A percentile compares a stretch with the other conserved stretches of the same genome.
These are phyloP conservation scores for Colletotrichum tabaci DNA, from an alignment of 2,329 filamentous ascomycete species.

Conservation along the genomic window DNA sequence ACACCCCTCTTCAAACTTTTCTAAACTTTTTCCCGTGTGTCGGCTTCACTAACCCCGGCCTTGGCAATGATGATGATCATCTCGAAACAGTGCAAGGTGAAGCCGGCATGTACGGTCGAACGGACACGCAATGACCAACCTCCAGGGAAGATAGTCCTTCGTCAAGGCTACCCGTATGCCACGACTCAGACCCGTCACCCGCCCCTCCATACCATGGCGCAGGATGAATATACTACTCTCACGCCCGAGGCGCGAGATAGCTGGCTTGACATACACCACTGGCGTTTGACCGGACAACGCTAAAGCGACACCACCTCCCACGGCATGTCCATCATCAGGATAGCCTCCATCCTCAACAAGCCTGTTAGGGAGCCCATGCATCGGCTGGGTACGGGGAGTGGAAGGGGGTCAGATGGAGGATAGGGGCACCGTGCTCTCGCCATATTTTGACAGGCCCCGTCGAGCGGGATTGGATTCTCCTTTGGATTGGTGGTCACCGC, in stretches of 20 bases:
- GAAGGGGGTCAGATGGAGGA: background rate
- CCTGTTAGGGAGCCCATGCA: background rate
- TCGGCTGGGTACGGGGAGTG: constrained; percentile 34
- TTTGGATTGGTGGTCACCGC: constrained; percentile 22
- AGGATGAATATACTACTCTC: constrained; percentile 12
- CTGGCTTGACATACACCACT: constrained; percentile 6
- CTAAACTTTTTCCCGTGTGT: no score
- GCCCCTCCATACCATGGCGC: constrained; percentile 9
- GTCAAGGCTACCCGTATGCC: constrained; percentile 2
- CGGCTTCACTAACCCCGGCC: background rate
- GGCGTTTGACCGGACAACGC: constrained; percentile 18
- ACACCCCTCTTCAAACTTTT: no score
- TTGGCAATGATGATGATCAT: background rate
- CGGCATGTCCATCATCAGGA: background rate
- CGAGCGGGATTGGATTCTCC: background rate
- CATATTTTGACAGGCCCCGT: constrained; percentile 5
- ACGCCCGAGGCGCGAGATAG: constrained; percentile 27
- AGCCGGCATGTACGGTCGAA: no score
- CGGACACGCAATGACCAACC: no score
- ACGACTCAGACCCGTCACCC: background rate
- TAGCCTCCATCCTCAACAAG: background rate
- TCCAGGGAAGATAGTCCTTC: background rate
- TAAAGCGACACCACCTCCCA: constrained; percentile 5
- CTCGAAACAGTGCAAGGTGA: no score
- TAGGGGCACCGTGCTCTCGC: constrained; percentile 9